phyloP scores from a whole-genome alignment of 495 filamentous ascomycete genomes.

The Xylaria nigripes region DNA sequence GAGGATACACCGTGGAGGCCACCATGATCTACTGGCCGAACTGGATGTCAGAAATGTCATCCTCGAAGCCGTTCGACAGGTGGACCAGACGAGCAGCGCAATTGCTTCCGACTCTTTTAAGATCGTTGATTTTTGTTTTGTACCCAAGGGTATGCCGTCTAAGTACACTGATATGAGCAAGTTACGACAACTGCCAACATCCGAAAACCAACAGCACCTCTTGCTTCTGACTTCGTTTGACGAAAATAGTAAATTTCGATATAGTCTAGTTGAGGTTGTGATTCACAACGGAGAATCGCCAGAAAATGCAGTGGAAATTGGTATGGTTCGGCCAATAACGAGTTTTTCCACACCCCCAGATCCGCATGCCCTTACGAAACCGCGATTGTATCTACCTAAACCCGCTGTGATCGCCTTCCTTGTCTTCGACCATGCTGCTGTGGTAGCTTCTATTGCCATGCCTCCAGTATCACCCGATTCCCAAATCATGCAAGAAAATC shows the following conservation, averaged over 20 bases:
- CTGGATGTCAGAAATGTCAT: constrained; percentile 32
- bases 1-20: constrained; percentile 79
- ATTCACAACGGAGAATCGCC: constrained; percentile 22
- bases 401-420: constrained; percentile 76
- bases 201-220: constrained; percentile 40
- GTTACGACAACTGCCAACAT: constrained; percentile 30
- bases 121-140: constrained; percentile 41
- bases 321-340: constrained; percentile 52
- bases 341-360: constrained; percentile 49
- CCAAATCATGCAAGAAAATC: constrained; percentile 59
- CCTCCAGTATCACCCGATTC: constrained; percentile 55
- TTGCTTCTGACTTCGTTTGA: constrained; percentile 34
- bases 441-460: constrained; percentile 60
- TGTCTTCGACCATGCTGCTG: constrained; percentile 65
- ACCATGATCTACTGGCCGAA: constrained; percentile 46
- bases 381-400: constrained; percentile 67
- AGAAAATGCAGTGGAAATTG: constrained; percentile 32
- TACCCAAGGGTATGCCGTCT: constrained; percentile 34
- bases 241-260: constrained; percentile 27
- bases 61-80: constrained; percentile 25
- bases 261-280: constrained; percentile 39
- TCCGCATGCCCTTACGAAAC: constrained; percentile 37
- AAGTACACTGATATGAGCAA: constrained; percentile 36
- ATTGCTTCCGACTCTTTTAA: constrained; percentile 35
- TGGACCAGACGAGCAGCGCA: constrained; percentile 18